Evolutionary conservation across 164 flowering plant genomes (phyloP).

Genomic region (grape (Vitis vinifera)): DNA sequence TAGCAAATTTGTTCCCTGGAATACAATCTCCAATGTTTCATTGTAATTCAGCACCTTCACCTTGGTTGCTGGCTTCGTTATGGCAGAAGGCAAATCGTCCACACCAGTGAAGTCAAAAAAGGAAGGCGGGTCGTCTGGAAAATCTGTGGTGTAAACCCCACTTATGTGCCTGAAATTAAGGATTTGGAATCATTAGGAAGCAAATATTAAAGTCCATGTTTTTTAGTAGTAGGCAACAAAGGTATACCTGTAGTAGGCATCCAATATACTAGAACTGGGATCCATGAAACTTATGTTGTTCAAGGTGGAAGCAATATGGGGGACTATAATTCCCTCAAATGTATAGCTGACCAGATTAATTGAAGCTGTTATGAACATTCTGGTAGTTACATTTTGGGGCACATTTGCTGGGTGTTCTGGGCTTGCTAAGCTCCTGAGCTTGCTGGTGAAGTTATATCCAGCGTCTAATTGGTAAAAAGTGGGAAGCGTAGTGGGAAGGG

Average conservation of each 20-base stretch:
- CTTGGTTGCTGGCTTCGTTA: neutral
- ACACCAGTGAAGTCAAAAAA: constrained; percentile 8
- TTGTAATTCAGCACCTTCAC: constrained; percentile 5
- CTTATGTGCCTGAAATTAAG: neutral
- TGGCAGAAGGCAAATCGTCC: neutral
- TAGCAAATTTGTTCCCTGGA: constrained; percentile 7
- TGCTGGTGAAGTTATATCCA: constrained; percentile 7
- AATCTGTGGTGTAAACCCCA: neutral
- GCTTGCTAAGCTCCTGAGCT: constrained; percentile 19
- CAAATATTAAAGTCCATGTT: neutral
- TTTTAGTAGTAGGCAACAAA: neutral
- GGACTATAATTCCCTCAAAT: constrained; percentile 18
- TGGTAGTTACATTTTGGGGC: constrained; percentile 8
- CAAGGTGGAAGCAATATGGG: constrained; percentile 22
- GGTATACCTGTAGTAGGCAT: constrained; percentile 24
- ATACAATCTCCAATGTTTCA: constrained; percentile 4
- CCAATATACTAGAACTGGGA: constrained; percentile 12
- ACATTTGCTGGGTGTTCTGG: constrained; percentile 20
- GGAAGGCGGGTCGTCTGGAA: neutral
- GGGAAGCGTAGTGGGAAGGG: constrained; percentile 20
- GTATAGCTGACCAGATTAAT: constrained; percentile 11
- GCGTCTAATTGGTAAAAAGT: constrained; percentile 3
- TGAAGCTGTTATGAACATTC: constrained; percentile 1
- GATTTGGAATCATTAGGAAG: too few species aligned
- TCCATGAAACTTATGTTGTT: constrained; percentile 27